Evolutionary conservation across 2,329 filamentous ascomycete species (phyloP).

Genomic region (Botrytis sinoallii): DNA sequence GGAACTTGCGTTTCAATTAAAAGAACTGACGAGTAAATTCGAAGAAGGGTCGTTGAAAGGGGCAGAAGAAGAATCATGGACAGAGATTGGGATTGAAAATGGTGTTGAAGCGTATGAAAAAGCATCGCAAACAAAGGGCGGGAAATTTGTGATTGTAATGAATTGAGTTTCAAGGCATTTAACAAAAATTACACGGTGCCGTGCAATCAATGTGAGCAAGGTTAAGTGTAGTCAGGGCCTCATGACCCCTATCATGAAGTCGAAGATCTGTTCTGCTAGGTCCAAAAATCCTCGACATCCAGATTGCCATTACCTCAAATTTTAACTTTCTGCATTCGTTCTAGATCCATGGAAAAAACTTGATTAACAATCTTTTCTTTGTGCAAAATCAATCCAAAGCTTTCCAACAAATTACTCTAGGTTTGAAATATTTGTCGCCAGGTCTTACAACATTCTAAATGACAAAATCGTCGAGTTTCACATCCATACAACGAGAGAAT

Average conservation of each 20-base stretch:
- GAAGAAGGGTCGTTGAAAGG: slow-evolving; percentile 24
- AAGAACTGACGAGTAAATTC: slow-evolving; percentile 47
- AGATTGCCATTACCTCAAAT: background rate
- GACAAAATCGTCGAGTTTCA: background rate
- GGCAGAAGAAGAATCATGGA: slow-evolving; percentile 25
- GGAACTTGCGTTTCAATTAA: slow-evolving; percentile 33
- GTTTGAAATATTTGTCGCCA: background rate
- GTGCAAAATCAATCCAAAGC: background rate
- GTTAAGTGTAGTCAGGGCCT: background rate
- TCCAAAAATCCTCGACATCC: background rate
- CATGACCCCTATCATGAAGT: background rate
- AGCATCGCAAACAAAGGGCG: slow-evolving; percentile 22
- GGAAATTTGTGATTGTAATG: slow-evolving; percentile 32
- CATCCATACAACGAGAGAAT: background rate
- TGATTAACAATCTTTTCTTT: fast-evolving
- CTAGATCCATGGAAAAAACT: background rate
- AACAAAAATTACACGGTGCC: fast-evolving
- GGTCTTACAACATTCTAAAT: background rate
- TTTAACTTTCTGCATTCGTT: fast-evolving
- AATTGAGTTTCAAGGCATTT: background rate
- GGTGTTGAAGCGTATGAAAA: slow-evolving; percentile 30
- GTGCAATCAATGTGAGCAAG: background rate
- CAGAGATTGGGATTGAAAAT: slow-evolving; percentile 26
- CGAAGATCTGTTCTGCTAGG: background rate
- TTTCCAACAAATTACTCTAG: background rate